Evolutionary conservation across 805 yeast species (phyloP).

Genomic region (Candida railenensis): DNA sequence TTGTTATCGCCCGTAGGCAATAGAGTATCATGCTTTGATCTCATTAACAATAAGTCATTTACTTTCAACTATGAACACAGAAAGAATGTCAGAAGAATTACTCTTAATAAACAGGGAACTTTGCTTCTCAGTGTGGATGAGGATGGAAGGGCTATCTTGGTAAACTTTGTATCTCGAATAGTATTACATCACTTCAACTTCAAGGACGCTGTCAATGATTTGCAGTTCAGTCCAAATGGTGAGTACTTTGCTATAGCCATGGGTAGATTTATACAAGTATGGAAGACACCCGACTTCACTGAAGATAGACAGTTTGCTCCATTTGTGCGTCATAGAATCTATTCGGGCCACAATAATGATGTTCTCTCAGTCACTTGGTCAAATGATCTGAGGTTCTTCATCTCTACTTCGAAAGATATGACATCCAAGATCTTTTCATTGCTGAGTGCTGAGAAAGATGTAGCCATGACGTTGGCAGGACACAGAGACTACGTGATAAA

Average conservation of each 20-base stretch:
- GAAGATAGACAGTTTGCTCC: constrained; percentile 96
- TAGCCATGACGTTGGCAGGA: constrained; percentile 85
- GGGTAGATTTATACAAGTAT: constrained; percentile 81
- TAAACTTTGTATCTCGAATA: constrained; percentile 76
- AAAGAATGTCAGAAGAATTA: constrained; percentile 73
- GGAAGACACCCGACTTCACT: constrained; percentile 82
- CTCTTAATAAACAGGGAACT: constrained; percentile 80
- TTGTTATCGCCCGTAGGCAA: constrained; percentile 93
- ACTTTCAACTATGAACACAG: constrained; percentile 94
- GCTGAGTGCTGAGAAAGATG: constrained; percentile 60
- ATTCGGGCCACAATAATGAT: constrained; percentile 90
- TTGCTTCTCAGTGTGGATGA: constrained; percentile 79
- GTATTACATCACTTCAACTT: constrained; percentile 94
- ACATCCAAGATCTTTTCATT: constrained; percentile 84
- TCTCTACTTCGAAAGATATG: constrained; percentile 86
- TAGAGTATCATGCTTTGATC: constrained; percentile 84
- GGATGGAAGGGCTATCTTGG: constrained; percentile 91
- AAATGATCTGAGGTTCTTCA: constrained; percentile 79
- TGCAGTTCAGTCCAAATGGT: constrained; percentile 89
- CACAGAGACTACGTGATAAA: constrained; percentile 86
- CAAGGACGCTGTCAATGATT: constrained; percentile 69
- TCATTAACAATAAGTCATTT: constrained; percentile 78
- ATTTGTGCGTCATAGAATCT: constrained; percentile 83
- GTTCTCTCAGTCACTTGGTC: constrained; percentile 85
- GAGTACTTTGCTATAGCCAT: constrained; percentile 80